A percentile compares a stretch with the other conserved stretches of the same genome.
phyloP scores from a whole-genome alignment of 179 eudicot species.

The Silene vulgaris region DNA sequence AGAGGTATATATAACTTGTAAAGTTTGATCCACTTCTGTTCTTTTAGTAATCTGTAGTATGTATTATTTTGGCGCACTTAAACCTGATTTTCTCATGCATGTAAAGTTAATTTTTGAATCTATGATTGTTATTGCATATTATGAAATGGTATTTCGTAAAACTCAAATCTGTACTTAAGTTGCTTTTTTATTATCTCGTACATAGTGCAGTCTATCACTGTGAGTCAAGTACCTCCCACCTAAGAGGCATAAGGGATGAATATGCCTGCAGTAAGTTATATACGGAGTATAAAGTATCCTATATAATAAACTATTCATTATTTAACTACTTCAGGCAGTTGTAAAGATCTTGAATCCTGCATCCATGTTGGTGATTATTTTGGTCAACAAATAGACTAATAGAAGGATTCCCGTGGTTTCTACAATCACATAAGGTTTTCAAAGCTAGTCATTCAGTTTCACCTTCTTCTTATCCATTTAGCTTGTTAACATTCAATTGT shows the following conservation, averaged over 20 bases:
- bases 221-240: background rate
- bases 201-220: background rate
- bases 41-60: background rate
- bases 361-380: background rate
- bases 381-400: background rate
- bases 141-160: background rate
- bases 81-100: too few relatives aligned
- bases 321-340: background rate
- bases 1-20: conserved; percentile 53
- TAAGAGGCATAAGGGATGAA: background rate
- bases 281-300: background rate
- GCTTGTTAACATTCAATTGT: background rate
- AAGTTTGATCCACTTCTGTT: background rate
- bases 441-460: background rate
- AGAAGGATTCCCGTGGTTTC: background rate
- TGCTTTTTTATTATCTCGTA: background rate
- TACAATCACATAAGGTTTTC: background rate
- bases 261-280: background rate
- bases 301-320: background rate
- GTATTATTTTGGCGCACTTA: background rate
- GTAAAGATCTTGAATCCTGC: background rate
- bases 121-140: background rate
- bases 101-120: too few relatives aligned
- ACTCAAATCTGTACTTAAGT: background rate
- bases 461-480: background rate